These are phyloP conservation scores for Solanum bulbocastanum DNA, from an alignment of 257 asterid species.

Conservation along the genomic window DNA sequence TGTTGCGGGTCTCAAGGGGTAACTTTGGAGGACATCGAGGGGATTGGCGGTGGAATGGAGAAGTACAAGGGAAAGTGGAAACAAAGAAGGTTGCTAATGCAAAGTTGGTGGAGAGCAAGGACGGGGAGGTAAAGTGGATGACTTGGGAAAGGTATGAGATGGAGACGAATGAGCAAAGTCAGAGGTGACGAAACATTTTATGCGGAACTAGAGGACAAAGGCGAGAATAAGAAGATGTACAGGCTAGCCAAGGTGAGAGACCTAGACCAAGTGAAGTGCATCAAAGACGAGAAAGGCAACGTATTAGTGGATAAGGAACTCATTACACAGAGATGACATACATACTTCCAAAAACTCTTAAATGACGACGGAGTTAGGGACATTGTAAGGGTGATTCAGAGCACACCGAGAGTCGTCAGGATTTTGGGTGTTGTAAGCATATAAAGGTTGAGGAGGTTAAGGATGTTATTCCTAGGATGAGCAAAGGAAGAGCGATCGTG, in stretches of 20 bases:
- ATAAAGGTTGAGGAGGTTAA: neutral
- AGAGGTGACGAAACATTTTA: neutral
- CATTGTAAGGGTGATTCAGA: neutral
- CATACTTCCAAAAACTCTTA: neutral
- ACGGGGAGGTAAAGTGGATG: neutral
- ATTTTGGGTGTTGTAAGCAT: neutral
- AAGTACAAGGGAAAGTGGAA: neutral
- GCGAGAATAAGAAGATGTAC: no score
- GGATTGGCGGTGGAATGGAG: neutral
- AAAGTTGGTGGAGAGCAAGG: neutral
- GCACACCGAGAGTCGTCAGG: neutral
- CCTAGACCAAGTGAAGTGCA: neutral
- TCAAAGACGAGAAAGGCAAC: neutral
- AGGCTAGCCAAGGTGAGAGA: neutral
- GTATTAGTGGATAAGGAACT: neutral
- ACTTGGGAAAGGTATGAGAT: neutral
- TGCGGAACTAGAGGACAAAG: neutral
- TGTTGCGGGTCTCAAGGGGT: neutral
- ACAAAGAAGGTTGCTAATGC: neutral
- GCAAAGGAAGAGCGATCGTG: neutral
- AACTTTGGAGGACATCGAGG: neutral
- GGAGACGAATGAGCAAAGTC: neutral
- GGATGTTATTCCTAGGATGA: neutral
- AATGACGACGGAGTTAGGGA: neutral
- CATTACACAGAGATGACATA: neutral